phyloP scores from a whole-genome alignment of 441 rosid species.

The Jatropha podagrica region DNA sequence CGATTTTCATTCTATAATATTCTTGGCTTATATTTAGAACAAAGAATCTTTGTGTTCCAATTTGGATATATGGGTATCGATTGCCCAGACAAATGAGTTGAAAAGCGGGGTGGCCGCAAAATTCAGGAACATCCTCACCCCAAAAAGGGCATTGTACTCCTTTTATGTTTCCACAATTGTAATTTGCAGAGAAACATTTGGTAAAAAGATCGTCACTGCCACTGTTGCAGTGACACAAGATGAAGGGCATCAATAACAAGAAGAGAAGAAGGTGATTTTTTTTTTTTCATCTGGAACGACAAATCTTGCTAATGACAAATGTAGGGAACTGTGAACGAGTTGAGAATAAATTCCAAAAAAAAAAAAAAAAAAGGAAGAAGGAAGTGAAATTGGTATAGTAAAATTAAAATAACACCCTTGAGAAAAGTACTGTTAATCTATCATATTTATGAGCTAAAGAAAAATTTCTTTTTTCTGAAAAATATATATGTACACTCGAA shows the following conservation, averaged over 20 bases:
- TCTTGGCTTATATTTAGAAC: not conserved
- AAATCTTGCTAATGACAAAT: too few relatives aligned
- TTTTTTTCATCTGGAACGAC: not conserved
- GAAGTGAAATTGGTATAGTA: too few relatives aligned
- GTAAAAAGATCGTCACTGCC: not conserved
- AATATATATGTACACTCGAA: too few relatives aligned
- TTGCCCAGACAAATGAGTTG: conserved; percentile 26
- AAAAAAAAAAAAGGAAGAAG: too few relatives aligned
- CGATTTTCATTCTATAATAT: conserved; percentile 13
- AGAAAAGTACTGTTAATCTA: too few relatives aligned
- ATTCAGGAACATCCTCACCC: conserved; percentile 13
- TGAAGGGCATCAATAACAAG: not conserved
- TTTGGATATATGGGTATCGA: not conserved
- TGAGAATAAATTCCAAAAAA: too few relatives aligned
- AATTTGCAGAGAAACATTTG: not conserved
- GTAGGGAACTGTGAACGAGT: too few relatives aligned
- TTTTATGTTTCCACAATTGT: conserved; percentile 24
- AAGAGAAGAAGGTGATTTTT: not conserved
- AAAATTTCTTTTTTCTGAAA: too few relatives aligned
- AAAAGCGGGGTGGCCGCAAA: conserved; percentile 33
- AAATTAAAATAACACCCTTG: too few relatives aligned
- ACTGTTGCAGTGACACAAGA: not conserved
- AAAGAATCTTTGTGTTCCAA: not conserved
- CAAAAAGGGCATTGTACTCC: conserved; percentile 38
- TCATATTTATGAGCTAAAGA: too few relatives aligned